Evolutionary conservation across 768 basidiomycete species (phyloP), one percentile per base, ranked within the genome.

Genomic region (Lyophyllum semitale): DNA sequence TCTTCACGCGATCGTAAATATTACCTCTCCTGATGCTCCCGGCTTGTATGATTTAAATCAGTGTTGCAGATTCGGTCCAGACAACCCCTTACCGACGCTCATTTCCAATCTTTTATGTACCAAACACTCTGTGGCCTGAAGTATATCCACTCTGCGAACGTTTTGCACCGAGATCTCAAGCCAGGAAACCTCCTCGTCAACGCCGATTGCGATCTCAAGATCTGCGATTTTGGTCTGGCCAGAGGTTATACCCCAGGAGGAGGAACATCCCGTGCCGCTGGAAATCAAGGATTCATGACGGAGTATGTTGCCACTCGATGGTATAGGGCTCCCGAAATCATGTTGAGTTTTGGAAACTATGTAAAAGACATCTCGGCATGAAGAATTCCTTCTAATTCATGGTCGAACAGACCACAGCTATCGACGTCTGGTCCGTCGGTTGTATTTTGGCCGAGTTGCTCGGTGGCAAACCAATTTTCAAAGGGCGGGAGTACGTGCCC

Each of bases 291-390:
- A 0, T 98, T 98, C 75, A 98, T 98, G 96, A 98, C 97, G 0
- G 97, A 98, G 74, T 98, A 96, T 70, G 91, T 98, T 29, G 96
- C 96, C n/a, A 99, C 96, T 8, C 82, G 96, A 53, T 98, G 96
- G 96, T 99, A 99, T 70, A 81, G 96, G 32, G 96, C 96, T 20
- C 96, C 97, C 0, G 97, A 99, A 75, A 99, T 98, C 73, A 99
- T 98, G 97, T 70, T 98, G 63, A 95, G 93, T 76, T 96, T 94
- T 63, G 92, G 92, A 20, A 94, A 94, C 75, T 94, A 94, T 66
- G 94, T 94, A 62, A 70, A 90, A 76, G 12, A 22, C 38, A 48
- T 23, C 25, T 54, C 15, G 20, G 32, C 13, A 27, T 53, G 15
- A 52, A 5, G 38, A 9, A 13, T 25, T 47, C 40, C 17, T 30